Evolutionary conservation across 345 rosid genomes (phyloP).

Genomic region (Salix koriyanagi): DNA sequence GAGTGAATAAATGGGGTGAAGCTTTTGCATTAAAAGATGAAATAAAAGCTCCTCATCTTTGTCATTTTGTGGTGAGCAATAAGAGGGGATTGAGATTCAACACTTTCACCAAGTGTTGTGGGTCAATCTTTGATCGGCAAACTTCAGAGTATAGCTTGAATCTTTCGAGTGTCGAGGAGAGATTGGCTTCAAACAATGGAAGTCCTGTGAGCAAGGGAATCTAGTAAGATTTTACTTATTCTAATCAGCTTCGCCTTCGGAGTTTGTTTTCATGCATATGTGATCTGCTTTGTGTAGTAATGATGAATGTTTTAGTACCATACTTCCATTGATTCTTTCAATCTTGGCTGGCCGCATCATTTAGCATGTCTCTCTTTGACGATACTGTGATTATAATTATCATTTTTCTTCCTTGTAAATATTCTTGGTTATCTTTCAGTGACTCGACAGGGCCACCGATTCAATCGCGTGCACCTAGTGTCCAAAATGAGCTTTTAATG

Average conservation of each 20-base stretch:
- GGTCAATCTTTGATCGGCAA: constrained; percentile 13
- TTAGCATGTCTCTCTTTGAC: background rate
- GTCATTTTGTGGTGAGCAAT: background rate
- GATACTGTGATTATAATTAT: too few species aligned
- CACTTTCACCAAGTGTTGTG: constrained; percentile 23
- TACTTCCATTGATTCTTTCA: background rate
- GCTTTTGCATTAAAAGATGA: background rate
- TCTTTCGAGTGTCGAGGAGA: constrained; percentile 7
- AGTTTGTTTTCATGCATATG: background rate
- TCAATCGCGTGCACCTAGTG: constrained; percentile 36
- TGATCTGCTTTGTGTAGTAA: background rate
- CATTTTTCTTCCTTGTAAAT: background rate
- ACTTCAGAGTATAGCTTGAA: constrained; percentile 14
- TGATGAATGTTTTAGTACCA: background rate
- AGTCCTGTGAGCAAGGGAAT: constrained; percentile 8
- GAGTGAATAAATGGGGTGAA: constrained; percentile 9
- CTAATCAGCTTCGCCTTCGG: background rate
- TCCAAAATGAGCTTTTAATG: constrained; percentile 60
- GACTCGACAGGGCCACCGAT: constrained; percentile 22
- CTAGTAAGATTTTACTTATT: constrained; percentile 7
- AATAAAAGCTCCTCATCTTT: background rate
- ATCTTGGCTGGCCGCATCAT: background rate
- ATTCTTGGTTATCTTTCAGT: constrained; percentile 29
- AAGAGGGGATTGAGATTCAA: background rate
- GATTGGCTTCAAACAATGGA: constrained; percentile 8